Evolutionary conservation across 441 rosid species (phyloP), one percentile per base, ranked within the genome.

Genomic region (Gossypium trilobum): DNA sequence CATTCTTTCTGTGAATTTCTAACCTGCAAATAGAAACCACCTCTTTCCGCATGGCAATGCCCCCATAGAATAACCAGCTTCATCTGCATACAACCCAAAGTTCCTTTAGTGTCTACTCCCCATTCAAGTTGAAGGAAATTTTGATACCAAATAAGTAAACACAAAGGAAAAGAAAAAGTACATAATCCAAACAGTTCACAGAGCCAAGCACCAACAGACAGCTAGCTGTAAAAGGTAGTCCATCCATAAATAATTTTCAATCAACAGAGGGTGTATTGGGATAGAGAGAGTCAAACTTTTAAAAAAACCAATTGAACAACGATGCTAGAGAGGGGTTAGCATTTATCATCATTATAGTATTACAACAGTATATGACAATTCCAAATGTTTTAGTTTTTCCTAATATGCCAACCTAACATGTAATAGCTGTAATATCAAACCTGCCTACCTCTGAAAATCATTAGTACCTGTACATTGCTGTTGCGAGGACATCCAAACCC

Each of bases 381-480:
- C 72, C n/a, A 10, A 19, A 25, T 19, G 31, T 31, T 16, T 16
- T 68, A 27, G 22, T 70, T 70, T 48, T 54, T 6, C 20, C 74
- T 14, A 71, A 17, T 44, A 71, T 39, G 67, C 57, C 74, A 71
- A 39, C 42, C 56, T 39, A 71, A 14, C 13, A 44, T 44, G 31
- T 44, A 42, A 17, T 17, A 69, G 19, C 27, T 52, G 19, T 17
- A 17, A 36, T 31, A 68, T 29, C 72, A 68, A 5, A 31, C 46
- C 29, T 17, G 25, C 50, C 29, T 54, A 54, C 19, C 55, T 69
- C 62, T 31, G 61, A 17, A 69, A 31, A 52, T 69, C 7, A 5
- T 11, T 69, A 29, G 70, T 89, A 90, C 95, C 99, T 90, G 96
- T 93, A 88, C 96, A 88, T 75, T 77, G 87, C 85, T 81, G 88